Evolutionary conservation across 768 basidiomycete species (phyloP), one percentile per base, ranked within the genome.

Genomic region (Mycena kentingensis): DNA sequence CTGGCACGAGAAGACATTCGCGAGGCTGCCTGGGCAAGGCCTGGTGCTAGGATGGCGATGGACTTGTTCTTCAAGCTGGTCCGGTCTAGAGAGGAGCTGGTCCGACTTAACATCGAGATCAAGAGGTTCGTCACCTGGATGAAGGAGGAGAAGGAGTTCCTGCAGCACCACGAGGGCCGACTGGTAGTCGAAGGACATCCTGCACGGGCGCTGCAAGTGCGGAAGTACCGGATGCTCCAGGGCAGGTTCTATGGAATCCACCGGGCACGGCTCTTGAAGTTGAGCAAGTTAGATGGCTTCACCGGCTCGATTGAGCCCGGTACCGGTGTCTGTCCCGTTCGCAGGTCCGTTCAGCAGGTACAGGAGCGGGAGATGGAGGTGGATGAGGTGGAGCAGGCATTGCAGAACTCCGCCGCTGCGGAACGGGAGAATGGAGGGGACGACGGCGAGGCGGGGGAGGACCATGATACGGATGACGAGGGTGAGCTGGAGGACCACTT

Each of bases 11-110:
- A 48, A 16, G 46, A 48, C 19, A 48, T 48, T 18, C 31, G 46
- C 19, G 46, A 48, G 22, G 46, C 46, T 12, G 18, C 31, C 6
- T 48, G 46, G 46, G 54, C 62, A 4, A 19, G 49, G 3, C 57
- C 61, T 0, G 41, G 35, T 1, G 41, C 52, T 19, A 45, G 60
- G 2, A 7, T 6, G 16, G 34, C 46, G 7, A 34, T 48, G 29
- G 46, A 48, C 46, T 34, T 35, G 19, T 19, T 44, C 29, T 42
- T 59, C 53, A 61, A 54, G 45, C n/a, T 57, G 1, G 37, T 46
- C 10, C 54, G 60, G 11, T 60, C 63, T 0, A 15, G 35, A 19
- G 63, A 65, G 43, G 63, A 65, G 26, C 46, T 21, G 11, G 12
- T n/a, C 5, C 41, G 41, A 5, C 18, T 42, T 11, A 27, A 42